Base-by-base conservation (phyloP, 768 basidiomycete genomes). In the Megacollybia marginata region DNA sequence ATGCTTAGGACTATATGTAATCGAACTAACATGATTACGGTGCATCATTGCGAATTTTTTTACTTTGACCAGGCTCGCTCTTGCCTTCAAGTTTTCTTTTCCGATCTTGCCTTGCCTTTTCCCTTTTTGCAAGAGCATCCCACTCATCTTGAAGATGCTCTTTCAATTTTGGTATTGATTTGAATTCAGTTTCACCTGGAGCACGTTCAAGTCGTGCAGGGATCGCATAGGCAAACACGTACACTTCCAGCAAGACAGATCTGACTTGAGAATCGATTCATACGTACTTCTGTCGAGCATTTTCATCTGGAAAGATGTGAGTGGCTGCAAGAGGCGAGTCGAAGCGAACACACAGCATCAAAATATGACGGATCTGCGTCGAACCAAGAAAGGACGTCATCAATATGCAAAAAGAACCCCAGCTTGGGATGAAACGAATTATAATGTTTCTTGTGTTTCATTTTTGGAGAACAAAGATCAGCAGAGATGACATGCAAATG, bases 371-470 rank as follows among this genome's bases (percentile, higher is more conserved):
- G 69, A 15, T 75, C 78, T 12, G 78, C 78, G 28, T 86, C 86
- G 52, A 89, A 84, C 91, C 91, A 92, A 2, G 76, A 73, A 42
- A 88, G 67, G n/a, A 95, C 85, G 9, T 90, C 81, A 46, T 81
- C 73, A 15, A 93, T 66, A 52, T 82, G 77, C 2, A 94, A 59
- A 66, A 95, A 94, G 67, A 91, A 95, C 1, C 88, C 91, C 16
- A 78, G 71, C 44, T 79, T 78, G 0, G 92, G 92, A 58, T 88
- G 84, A 67, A 94, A 96, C 5, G 89, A 87, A 59, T 94, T 93
- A 66, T 91, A 88, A 56, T 96, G 93, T 59, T 85, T 88, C 71
- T 95, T 96, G 49, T 72, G 77, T 68, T 93, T 95, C 71, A 94
- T 65, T 47, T 66, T 69, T 9, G 79, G 74, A 0, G 85, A 84